Evolutionary conservation across 805 yeast species (phyloP), one percentile per base, ranked within the genome.

Genomic region (Tetrapisispora iriomotensis): DNA sequence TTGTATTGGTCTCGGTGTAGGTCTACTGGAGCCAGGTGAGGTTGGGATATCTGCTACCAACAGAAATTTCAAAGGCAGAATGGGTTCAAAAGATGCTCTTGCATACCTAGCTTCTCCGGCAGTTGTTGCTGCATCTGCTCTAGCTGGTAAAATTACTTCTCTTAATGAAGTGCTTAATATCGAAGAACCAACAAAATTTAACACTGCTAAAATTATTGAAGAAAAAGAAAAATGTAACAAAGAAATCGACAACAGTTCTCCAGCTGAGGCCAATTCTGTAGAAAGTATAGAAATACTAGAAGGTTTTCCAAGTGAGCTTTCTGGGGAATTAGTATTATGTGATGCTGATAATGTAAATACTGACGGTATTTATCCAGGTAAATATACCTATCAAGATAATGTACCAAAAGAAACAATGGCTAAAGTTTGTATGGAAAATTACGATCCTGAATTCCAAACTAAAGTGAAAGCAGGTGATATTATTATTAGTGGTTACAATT

Each of bases 311-410:
- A 79, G 75, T 48, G 69, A 75, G 26, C 83, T 92, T 41, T 76
- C 76, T 45, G 99, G 99, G 38, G 99, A 92, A 63, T 32, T 92
- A 42, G 85, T 92, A 15, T 70, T 92, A 20, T 92, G 98, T 72
- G 95, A 92, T 57, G 96, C 96, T 34, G 98, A 92, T 64, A 83
- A 82, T 59, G 79, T 92, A 64, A 92, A 92, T 67, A 92, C 99
- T 18, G 99, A 92, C 61, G 99, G 97, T 56, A 92, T 92, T 43
- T 92, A 92, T 60, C 99, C 99, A 18, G 99, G 99, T 49, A 92
- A 92, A 61, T 92, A 92, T 70, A 92, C 99, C 8, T 92, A 92
- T 66, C 97, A 92, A 67, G 99, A 92, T 62, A 97, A 92, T 58
- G 92, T 92, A 34, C 75, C 96, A 30, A 74, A 82, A 54, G 95